Base-by-base conservation (phyloP, 1,284 basidiomycete genomes). In the Abortiporus biennis region DNA sequence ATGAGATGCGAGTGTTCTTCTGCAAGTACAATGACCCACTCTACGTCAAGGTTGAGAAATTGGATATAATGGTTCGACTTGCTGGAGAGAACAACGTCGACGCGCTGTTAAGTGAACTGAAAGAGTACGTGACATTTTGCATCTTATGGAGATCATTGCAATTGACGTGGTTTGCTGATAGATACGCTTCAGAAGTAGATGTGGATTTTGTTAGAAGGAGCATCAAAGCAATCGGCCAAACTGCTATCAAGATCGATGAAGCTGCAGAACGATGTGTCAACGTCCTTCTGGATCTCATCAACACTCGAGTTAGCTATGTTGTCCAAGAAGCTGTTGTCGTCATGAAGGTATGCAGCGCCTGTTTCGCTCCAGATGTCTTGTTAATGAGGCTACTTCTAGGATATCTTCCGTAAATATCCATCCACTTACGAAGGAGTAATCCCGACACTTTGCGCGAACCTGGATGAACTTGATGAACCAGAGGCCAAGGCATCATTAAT, bases 1-100 rank as follows among this genome's bases (percentile, higher is more conserved):
- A 90, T 64, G 95, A 99, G 66, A 93, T 99, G 83, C 83, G 93
- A 45, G 94, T 99, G 19, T 99, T 99, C 65, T 99, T 99, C 72
- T 99, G 96, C 84, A 99, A 99, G 65, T 99, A 99, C 71, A 99
- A 98, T 62, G 96, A 99, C 59, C 95, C 96, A 2, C 72, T 94
- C 24, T 99, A 99, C 59, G 93, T 98, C 64, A 99, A 99, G 68
- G 79, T 98, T 39, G 95, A 96, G 64, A 99, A 99, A 64, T 70
- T 99, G 48, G 96, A 97, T 55, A 97, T 98, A 63, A 98, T 99
- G 94, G 92, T 97, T 48, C 81, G 92, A 42, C 70, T 99, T 41
- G 94, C 92, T 2, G 78, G 78, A 23, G 92, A 96, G 47, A 85
- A 83, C 58, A 99, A 98, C 53, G 91, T 97, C 3, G 88, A 96